These are phyloP conservation scores for Graphilbum fragrans DNA, from an alignment of 2,329 filamentous ascomycete species.

Conservation along the genomic window DNA sequence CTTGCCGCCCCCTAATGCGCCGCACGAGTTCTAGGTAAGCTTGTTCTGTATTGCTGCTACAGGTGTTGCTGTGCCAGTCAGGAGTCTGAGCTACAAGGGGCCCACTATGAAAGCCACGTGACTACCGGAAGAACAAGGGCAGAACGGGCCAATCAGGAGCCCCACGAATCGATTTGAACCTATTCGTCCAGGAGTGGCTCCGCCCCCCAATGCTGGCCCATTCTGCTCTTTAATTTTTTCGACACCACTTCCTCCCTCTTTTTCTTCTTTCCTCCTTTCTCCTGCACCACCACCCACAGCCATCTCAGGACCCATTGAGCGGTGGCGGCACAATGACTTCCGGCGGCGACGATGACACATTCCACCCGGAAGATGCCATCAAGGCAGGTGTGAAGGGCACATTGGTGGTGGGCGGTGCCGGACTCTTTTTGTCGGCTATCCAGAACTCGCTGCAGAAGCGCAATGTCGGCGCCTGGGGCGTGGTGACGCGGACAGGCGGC, in stretches of 20 bases:
- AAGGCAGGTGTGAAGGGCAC: slow-evolving; percentile 39
- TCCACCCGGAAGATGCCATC: slow-evolving; percentile 42
- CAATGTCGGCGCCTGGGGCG: slow-evolving; percentile 69
- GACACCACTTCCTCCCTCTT: slow-evolving; percentile 2
- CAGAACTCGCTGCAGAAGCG: slow-evolving; percentile 77
- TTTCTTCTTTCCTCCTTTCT: neutral
- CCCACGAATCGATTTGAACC: slow-evolving; percentile 8
- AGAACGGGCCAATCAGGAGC: slow-evolving; percentile 8
- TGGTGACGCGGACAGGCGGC: slow-evolving; percentile 68
- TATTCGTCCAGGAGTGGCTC: too few relatives aligned
- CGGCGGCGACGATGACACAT: slow-evolving; percentile 18
- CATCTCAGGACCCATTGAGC: neutral
- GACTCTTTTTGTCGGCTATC: slow-evolving; percentile 42
- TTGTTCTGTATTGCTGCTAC: too few relatives aligned
- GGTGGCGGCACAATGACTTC: slow-evolving; percentile 16
- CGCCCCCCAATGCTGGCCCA: neutral
- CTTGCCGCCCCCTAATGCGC: slow-evolving; percentile 10
- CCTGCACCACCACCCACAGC: neutral
- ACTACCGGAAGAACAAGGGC: neutral
- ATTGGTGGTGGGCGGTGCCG: slow-evolving; percentile 42
- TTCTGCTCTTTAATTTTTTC: neutral
- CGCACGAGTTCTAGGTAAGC: too few relatives aligned
- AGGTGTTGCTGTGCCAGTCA: neutral
- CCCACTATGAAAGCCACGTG: slow-evolving; percentile 5
- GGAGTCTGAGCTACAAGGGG: neutral